These are phyloP conservation scores for Acer yangbiense DNA, from an alignment of 345 rosid species.

Conservation along the genomic window DNA sequence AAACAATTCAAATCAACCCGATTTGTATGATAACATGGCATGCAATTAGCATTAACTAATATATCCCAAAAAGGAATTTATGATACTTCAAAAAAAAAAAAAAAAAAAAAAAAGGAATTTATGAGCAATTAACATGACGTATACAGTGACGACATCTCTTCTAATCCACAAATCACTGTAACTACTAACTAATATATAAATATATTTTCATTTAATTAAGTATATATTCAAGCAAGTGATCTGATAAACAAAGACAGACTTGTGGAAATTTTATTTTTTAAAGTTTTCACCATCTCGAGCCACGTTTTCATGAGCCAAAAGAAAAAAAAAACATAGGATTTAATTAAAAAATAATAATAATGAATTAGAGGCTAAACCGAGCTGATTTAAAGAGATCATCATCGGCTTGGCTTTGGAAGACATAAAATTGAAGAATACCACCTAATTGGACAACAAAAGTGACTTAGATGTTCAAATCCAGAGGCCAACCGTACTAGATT, in stretches of 20 bases:
- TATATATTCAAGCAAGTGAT: background rate
- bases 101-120: too few relatives aligned
- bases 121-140: constrained; percentile 18
- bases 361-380: constrained; percentile 15
- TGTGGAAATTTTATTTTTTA: background rate
- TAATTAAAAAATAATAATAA: background rate
- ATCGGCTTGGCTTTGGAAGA: constrained; percentile 27
- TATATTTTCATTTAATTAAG: background rate
- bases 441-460: constrained; percentile 51
- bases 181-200: background rate
- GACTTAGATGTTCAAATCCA: constrained; percentile 45
- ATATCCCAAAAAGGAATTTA: too few relatives aligned
- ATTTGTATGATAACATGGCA: background rate
- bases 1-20: background rate
- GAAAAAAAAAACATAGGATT: constrained; percentile 2
- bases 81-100: too few relatives aligned
- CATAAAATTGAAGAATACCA: constrained; percentile 28
- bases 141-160: constrained; percentile 38
- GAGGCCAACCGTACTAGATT: constrained; percentile 38
- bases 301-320: constrained; percentile 42
- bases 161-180: background rate
- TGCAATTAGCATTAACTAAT: too few relatives aligned
- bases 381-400: background rate
- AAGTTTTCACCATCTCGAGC: constrained; percentile 46
- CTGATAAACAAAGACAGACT: background rate